Evolutionary conservation across 2,329 filamentous ascomycete genomes (phyloP).

Genomic region (Cryphonectria naterciae): DNA sequence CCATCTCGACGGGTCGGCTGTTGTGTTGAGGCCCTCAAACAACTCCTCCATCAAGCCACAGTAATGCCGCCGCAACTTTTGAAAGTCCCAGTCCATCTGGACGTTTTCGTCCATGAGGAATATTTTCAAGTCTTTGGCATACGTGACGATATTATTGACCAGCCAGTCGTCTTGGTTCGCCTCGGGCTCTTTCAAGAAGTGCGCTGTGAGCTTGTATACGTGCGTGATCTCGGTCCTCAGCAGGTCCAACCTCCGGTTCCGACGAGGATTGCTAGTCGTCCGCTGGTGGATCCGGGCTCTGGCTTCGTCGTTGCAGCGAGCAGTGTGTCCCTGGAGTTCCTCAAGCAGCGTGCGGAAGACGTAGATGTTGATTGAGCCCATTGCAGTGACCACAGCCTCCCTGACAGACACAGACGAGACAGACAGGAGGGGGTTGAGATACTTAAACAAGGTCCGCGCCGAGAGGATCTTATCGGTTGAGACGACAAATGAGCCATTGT

Average conservation of each 20-base stretch:
- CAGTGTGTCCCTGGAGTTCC: constrained; percentile 84
- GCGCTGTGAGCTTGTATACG: constrained; percentile 91
- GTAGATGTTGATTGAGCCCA: constrained; percentile 94
- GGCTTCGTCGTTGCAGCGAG: constrained; percentile 85
- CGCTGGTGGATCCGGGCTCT: constrained; percentile 85
- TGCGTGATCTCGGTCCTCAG: constrained; percentile 94
- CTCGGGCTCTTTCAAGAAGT: constrained; percentile 79
- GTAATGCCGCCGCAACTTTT: constrained; percentile 88
- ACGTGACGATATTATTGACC: constrained; percentile 82
- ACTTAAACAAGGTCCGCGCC: constrained; percentile 86
- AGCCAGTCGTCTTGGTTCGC: constrained; percentile 90
- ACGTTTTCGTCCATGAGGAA: constrained; percentile 95
- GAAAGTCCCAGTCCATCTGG: constrained; percentile 92
- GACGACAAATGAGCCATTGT: constrained; percentile 76
- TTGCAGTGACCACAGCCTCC: constrained; percentile 85
- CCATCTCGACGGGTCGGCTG: constrained; percentile 85
- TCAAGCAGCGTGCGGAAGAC: constrained; percentile 91
- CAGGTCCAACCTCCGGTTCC: constrained; percentile 83
- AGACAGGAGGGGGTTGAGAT: constrained; percentile 84
- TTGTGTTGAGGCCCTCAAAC: constrained; percentile 87
- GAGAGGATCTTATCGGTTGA: constrained; percentile 80
- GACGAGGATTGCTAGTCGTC: constrained; percentile 78
- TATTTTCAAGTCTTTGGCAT: constrained; percentile 88
- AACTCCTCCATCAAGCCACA: constrained; percentile 92
- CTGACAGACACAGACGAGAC: constrained; percentile 80